Conservation (phyloP, 1,139 yeast species). For the Pichia norvegensis region DNA sequence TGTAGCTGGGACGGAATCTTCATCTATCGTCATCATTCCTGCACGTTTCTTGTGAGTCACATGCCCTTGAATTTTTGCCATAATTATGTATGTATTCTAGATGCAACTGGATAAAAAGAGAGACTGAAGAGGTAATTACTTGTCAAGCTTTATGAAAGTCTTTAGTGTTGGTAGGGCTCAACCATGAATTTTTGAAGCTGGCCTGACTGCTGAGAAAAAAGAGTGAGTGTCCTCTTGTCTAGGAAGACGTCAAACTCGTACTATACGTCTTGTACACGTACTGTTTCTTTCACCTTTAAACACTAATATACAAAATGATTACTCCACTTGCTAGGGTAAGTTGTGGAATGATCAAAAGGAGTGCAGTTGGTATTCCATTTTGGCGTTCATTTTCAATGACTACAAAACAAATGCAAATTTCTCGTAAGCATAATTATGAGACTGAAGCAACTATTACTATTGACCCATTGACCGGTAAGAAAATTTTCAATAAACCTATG, state of each 20-base stretch:
- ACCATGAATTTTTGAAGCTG: no score
- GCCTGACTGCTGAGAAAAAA: no score
- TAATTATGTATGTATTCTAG: neutral
- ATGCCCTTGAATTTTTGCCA: slow-evolving; percentile 38
- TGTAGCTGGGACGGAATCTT: slow-evolving; percentile 58
- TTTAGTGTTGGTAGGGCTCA: no score
- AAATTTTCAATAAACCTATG: slow-evolving; percentile 34
- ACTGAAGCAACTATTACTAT: slow-evolving; percentile 16
- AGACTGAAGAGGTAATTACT: no score
- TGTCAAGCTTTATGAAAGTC: no score
- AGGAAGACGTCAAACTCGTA: no score
- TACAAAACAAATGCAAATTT: neutral
- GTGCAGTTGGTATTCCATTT: neutral
- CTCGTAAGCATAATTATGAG: slow-evolving; percentile 12
- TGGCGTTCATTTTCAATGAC: slow-evolving; percentile 4
- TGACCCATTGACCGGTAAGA: slow-evolving; percentile 21
- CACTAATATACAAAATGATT: neutral
- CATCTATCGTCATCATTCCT: slow-evolving; percentile 59
- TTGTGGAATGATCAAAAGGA: neutral
- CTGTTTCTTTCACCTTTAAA: neutral
- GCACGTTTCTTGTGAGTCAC: slow-evolving; percentile 59
- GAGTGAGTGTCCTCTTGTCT: no score
- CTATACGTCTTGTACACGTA: no score
- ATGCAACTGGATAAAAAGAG: no score
- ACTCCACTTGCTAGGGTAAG: neutral